Evolutionary conservation across 2,329 filamentous ascomycete species (phyloP).

Genomic region (Monilinia vaccinii-corymbosi): DNA sequence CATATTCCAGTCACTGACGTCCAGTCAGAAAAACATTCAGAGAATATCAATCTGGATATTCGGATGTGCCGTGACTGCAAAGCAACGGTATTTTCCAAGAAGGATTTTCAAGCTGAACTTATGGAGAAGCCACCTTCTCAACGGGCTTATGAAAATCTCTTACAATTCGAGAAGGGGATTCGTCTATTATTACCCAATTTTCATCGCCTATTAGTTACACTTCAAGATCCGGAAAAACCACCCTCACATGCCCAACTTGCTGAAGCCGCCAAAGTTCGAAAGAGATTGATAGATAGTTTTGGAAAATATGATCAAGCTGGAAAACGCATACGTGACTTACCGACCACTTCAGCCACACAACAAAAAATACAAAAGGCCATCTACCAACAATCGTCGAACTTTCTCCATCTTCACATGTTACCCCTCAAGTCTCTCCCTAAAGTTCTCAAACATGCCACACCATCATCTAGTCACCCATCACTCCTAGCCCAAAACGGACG

Average conservation of each 20-base stretch:
- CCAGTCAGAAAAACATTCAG: conserved; percentile 38
- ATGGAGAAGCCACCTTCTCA: conserved; percentile 50
- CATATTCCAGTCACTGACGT: conserved; percentile 30
- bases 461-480: conserved; percentile 32
- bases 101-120: conserved; percentile 55
- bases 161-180: conserved; percentile 64
- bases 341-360: conserved; percentile 54
- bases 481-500: conserved; percentile 19
- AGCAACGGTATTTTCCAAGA: conserved; percentile 56
- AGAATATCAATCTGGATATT: conserved; percentile 62
- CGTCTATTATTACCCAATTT: conserved; percentile 59
- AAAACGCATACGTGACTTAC: conserved; percentile 57
- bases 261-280: conserved; percentile 63
- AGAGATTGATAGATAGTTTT: conserved; percentile 62
- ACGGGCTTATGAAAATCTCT: conserved; percentile 56
- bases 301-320: conserved; percentile 62
- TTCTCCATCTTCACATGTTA: conserved; percentile 67
- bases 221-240: conserved; percentile 55
- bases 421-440: conserved; percentile 54
- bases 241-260: conserved; percentile 43
- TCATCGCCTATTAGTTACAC: conserved; percentile 51
- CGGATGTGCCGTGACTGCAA: conserved; percentile 90
- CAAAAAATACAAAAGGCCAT: conserved; percentile 57
- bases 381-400: conserved; percentile 59
- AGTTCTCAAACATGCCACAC: conserved; percentile 52